Conservation (phyloP, 768 basidiomycete genomes). For the Rhodotorula diobovata region DNA sequence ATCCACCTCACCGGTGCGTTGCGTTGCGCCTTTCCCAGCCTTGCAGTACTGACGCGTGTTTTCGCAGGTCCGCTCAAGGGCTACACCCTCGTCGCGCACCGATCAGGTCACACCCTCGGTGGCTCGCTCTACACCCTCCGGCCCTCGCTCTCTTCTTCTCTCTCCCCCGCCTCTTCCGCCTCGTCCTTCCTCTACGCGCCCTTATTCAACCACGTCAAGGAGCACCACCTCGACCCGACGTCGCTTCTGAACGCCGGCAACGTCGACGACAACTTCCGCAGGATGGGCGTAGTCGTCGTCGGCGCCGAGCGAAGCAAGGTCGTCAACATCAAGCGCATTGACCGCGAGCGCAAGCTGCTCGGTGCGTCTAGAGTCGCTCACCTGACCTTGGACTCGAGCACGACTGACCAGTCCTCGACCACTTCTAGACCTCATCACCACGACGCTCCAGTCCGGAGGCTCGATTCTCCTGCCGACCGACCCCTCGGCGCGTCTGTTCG, state of each 20-base stretch:
- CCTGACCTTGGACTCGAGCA: neutral
- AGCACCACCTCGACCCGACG: conserved; percentile 91
- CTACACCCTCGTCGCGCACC: conserved; percentile 82
- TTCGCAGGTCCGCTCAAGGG: conserved; percentile 10
- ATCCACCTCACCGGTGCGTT: conserved; percentile 81
- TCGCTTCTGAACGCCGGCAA: conserved; percentile 57
- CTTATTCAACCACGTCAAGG: conserved; percentile 90
- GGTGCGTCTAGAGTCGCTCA: conserved; percentile 54
- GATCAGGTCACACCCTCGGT: conserved; percentile 89
- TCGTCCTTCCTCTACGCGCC: conserved; percentile 95
- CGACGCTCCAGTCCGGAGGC: conserved; percentile 68
- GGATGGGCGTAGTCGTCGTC: conserved; percentile 89
- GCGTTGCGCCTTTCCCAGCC: conserved; percentile 42
- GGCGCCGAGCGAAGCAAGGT: conserved; percentile 79
- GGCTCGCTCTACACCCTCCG: conserved; percentile 98
- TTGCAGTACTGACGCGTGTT: conserved; percentile 2
- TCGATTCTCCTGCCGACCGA: conserved; percentile 79
- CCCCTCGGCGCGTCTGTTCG: conserved; percentile 86
- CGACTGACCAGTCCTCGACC: neutral
- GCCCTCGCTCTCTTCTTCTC: conserved; percentile 72
- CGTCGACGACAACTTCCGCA: conserved; percentile 70
- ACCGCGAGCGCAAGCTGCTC: conserved; percentile 81
- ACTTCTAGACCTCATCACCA: conserved; percentile 82
- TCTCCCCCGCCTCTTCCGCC: conserved; percentile 34
- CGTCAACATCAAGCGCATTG: conserved; percentile 79